phyloP scores from a whole-genome alignment of 805 yeast species.

The Wickerhamiella dianesei region DNA sequence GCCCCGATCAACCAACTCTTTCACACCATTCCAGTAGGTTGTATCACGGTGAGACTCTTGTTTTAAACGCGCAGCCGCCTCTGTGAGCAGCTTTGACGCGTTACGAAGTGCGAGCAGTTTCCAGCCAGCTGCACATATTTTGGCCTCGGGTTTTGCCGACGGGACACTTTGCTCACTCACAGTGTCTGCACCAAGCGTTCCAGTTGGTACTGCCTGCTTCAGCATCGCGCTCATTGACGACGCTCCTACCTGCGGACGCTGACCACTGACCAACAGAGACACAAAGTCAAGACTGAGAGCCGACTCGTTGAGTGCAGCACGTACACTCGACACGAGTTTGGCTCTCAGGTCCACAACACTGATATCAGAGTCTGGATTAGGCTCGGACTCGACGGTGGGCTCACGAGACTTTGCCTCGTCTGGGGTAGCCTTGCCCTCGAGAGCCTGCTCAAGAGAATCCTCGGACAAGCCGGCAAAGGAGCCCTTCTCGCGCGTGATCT shows the following conservation, averaged over 20 bases:
- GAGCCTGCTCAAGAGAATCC: slow-evolving; percentile 29
- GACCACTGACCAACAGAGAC: slow-evolving; percentile 64
- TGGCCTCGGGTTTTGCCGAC: slow-evolving; percentile 9
- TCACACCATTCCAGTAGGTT: slow-evolving; percentile 49
- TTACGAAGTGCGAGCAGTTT: slow-evolving; percentile 54
- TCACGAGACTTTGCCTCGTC: slow-evolving; percentile 12
- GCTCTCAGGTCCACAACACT: slow-evolving; percentile 19
- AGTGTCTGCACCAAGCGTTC: slow-evolving; percentile 25
- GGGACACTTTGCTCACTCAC: slow-evolving; percentile 9
- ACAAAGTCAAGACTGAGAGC: slow-evolving; percentile 80
- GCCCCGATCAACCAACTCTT: slow-evolving; percentile 20
- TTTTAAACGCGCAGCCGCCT: slow-evolving; percentile 38
- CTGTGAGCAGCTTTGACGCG: slow-evolving; percentile 38
- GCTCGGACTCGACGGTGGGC: neutral
- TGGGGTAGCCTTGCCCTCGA: slow-evolving; percentile 5
- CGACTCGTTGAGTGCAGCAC: slow-evolving; percentile 72
- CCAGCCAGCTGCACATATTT: slow-evolving; percentile 50
- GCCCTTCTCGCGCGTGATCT: slow-evolving; percentile 45
- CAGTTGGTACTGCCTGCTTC: slow-evolving; percentile 16
- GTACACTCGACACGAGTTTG: slow-evolving; percentile 17
- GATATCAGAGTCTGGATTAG: neutral
- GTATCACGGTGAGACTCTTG: slow-evolving; percentile 48
- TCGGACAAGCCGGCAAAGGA: slow-evolving; percentile 49
- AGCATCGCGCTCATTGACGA: slow-evolving; percentile 50
- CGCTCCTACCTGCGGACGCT: slow-evolving; percentile 73